Percentiles rank a stretch among this genome's conserved stretches.
These are phyloP conservation scores for Cercospora sesami DNA, from an alignment of 2,329 filamentous ascomycete genomes.

Conservation along the genomic window DNA sequence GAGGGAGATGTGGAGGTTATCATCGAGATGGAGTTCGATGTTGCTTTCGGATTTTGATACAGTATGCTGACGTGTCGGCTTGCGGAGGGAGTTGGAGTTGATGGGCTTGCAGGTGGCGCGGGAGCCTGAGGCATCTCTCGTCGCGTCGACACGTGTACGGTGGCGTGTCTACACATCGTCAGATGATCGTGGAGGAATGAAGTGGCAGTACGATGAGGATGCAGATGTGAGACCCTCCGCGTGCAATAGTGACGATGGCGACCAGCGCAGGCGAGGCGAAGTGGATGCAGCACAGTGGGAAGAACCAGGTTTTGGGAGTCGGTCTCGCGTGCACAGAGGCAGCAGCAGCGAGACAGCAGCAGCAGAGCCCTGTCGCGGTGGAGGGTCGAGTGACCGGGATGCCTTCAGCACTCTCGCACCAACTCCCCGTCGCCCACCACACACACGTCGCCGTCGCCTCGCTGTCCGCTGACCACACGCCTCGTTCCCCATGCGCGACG, in stretches of 20 bases:
- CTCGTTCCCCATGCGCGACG: not conserved
- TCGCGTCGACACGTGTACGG: not conserved
- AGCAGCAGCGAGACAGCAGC: not conserved
- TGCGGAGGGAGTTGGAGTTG: too few relatives aligned
- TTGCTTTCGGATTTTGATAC: too few relatives aligned
- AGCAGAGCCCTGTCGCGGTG: not conserved
- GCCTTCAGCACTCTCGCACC: not conserved
- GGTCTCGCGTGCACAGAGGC: not conserved
- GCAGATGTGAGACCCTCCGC: not conserved
- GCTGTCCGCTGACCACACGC: not conserved
- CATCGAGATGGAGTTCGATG: too few relatives aligned
- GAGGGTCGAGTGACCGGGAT: not conserved
- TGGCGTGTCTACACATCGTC: not conserved
- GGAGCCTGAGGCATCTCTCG: not conserved
- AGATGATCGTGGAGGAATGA: not conserved
- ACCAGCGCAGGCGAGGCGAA: not conserved
- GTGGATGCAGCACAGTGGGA: not conserved
- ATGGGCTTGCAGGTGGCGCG: not conserved
- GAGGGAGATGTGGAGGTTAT: too few relatives aligned
- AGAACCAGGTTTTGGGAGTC: not conserved
- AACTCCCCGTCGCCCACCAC: not conserved
- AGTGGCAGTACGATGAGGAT: not conserved
- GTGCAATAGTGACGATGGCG: slow-evolving; percentile 1
- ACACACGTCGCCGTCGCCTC: not conserved
- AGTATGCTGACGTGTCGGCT: too few relatives aligned